A percentile compares a stretch with the other conserved stretches of the same genome.
These are phyloP conservation scores for Hymenoscyphus infarciens DNA, from an alignment of 2,329 filamentous ascomycete genomes.

Conservation along the genomic window DNA sequence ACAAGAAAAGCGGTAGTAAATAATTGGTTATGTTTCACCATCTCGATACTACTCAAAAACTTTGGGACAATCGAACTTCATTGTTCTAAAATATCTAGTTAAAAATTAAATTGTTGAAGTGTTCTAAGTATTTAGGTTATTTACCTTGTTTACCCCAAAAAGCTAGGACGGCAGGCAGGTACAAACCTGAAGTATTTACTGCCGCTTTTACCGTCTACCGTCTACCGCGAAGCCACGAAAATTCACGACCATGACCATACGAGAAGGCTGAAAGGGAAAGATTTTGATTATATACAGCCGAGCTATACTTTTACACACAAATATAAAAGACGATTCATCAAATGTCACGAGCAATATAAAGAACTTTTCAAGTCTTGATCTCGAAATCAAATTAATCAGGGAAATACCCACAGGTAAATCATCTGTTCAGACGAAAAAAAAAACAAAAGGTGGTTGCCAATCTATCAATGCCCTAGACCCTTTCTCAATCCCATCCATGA, in stretches of 20 bases:
- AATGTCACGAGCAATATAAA: not conserved
- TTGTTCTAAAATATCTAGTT: too few species aligned
- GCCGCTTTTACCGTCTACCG: too few species aligned
- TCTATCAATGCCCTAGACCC: not conserved
- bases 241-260: not conserved
- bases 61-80: too few species aligned
- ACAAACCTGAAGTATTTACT: too few species aligned
- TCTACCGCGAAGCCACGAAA: too few species aligned
- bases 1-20: too few species aligned
- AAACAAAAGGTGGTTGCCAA: not conserved
- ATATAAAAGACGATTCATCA: not conserved
- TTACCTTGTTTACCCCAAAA: too few species aligned
- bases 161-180: too few species aligned
- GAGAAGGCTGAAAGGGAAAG: slow-evolving; percentile 1
- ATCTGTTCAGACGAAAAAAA: not conserved
- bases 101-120: too few species aligned
- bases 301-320: not conserved
- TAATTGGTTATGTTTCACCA: too few species aligned
- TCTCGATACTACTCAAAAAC: too few species aligned
- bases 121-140: too few species aligned
- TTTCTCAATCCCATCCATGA: not conserved
- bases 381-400: slow-evolving; percentile 1
- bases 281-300: not conserved
- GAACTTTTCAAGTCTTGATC: not conserved
- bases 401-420: not conserved